A percentile compares a stretch with the other conserved stretches of the same genome.
phyloP scores from a whole-genome alignment of 352 stramenopile species.

The Phytophthora pisi region DNA sequence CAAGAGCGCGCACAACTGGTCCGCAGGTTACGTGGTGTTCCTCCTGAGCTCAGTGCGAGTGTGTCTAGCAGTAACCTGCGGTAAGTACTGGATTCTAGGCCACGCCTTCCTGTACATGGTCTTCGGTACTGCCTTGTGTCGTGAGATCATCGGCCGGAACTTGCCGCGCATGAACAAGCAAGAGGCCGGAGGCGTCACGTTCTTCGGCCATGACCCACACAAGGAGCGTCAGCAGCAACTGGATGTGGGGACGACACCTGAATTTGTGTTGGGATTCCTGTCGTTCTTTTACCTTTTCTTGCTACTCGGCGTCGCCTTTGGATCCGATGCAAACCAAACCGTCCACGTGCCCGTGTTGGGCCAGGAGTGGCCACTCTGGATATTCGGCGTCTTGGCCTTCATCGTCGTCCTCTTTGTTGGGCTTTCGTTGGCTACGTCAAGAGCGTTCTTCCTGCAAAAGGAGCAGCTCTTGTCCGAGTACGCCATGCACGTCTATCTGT shows the following conservation, averaged over 20 bases:
- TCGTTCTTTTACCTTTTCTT: constrained; percentile 90
- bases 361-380: constrained; percentile 80
- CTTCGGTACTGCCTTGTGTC: constrained; percentile 75
- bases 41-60: constrained; percentile 73
- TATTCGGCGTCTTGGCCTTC: constrained; percentile 87
- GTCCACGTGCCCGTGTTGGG: constrained; percentile 61
- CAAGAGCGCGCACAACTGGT: constrained; percentile 64
- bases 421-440: constrained; percentile 73
- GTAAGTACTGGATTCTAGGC: constrained; percentile 81
- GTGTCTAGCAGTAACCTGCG: constrained; percentile 70
- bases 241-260: constrained; percentile 76
- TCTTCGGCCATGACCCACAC: constrained; percentile 81
- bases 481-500: constrained; percentile 78
- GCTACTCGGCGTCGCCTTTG: constrained; percentile 79
- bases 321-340: constrained; percentile 50
- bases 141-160: constrained; percentile 84
- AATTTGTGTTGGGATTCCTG: constrained; percentile 83
- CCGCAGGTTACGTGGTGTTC: constrained; percentile 82
- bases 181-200: constrained; percentile 81
- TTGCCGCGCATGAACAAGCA: constrained; percentile 83
- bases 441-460: constrained; percentile 81
- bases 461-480: constrained; percentile 83
- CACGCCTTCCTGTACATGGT: constrained; percentile 84
- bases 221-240: constrained; percentile 62
- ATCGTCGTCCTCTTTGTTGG: constrained; percentile 83